Base-by-base conservation (phyloP, 441 rosid species). In the Brassica hybrid region DNA sequence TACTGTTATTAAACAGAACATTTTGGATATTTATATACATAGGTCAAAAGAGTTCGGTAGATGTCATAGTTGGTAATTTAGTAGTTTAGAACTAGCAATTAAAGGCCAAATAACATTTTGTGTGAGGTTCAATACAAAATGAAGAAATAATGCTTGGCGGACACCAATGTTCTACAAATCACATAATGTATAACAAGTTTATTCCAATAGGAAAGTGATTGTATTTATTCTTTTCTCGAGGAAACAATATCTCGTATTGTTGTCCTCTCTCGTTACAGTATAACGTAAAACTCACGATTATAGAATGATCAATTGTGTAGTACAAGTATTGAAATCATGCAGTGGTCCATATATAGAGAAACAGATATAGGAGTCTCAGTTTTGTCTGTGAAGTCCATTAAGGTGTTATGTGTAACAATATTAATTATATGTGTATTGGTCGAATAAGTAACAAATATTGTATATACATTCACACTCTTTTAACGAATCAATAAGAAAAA, bases 241-340 rank as follows among this genome's bases (percentile, higher is more conserved):
- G 59, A 16, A 32, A 17, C 30, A 2, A 12, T 54, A 75, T 76
- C 71, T 56, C 58, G 10, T 76, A 54, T 21, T 38, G 71, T 68
- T 70, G 71, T 70, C 75, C 14, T 62, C 71, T 64, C 60, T 56
- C 38, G 41, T 13, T 69, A 70, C n/a, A 71, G 48, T 71, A 76
- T 56, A 76, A 65, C 25, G 50, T 38, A 71, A 27, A 63, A 38
- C 52, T 63, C 70, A 1, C 16, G 75, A 70, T 70, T 25, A 70
- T 54, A 25, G 52, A 64, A 62, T 52, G 17, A 41, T 41, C 75
- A 61, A 61, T 62, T 67, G 45, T 64, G 1, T 38, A 23, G 30
- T 60, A 60, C 41, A 50, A 34, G 74, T 17, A 76, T 63, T 57
- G 48, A 25, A 13, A 70, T 64, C 65, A 27, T 52, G 34, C 38